These are phyloP conservation scores for Ceratorhiza oryzae-sativae DNA, from an alignment of 1,284 basidiomycete species.

Conservation along the genomic window DNA sequence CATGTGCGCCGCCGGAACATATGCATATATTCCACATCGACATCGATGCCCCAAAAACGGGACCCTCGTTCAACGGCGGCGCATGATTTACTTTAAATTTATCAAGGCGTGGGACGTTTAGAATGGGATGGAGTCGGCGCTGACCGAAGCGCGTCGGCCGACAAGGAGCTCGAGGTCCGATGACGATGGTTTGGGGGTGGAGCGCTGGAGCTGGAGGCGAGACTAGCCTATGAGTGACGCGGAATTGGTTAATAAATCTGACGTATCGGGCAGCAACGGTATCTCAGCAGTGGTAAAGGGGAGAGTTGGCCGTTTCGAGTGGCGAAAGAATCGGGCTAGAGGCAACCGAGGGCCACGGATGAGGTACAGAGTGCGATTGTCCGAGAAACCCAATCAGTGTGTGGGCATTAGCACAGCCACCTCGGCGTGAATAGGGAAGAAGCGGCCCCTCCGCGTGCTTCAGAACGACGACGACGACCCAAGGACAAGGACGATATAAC, in stretches of 20 bases:
- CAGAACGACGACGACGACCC: constrained; percentile 26
- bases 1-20: constrained; percentile 11
- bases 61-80: background rate
- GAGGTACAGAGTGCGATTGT: background rate
- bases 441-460: constrained; percentile 6
- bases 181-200: background rate
- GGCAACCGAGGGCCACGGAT: background rate
- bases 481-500: background rate
- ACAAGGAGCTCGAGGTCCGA: constrained; percentile 19
- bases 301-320: background rate
- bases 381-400: constrained; percentile 1
- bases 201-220: constrained; percentile 1
- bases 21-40: constrained; percentile 8
- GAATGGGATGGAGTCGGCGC: background rate
- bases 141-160: constrained; percentile 28
- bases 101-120: background rate
- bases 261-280: background rate
- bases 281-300: background rate
- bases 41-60: constrained; percentile 29
- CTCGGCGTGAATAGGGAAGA: constrained; percentile 2
- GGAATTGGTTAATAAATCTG: background rate
- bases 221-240: background rate
- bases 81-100: background rate
- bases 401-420: constrained; percentile 15
- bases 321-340: background rate